These are phyloP conservation scores for Clavulina sp. DNA, from an alignment of 768 basidiomycete genomes.

Conservation along the genomic window DNA sequence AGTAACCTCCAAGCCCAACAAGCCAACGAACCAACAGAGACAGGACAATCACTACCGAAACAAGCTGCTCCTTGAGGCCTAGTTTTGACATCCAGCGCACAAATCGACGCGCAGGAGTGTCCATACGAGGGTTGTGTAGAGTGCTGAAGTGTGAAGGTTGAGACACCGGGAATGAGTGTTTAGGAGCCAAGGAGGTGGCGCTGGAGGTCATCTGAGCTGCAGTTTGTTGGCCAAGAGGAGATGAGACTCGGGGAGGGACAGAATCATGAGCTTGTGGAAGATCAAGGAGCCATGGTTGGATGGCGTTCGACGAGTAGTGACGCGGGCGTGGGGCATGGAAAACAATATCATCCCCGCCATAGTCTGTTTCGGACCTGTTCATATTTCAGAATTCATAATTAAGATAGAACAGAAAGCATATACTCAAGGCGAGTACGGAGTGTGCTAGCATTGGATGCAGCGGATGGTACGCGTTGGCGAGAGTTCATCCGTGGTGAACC, in stretches of 20 bases:
- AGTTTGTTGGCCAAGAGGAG: neutral
- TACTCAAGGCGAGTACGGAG: conserved; percentile 10
- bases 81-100: conserved; percentile 66
- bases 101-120: conserved; percentile 37
- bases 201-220: conserved; percentile 6
- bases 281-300: conserved; percentile 8
- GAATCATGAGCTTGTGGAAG: neutral
- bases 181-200: conserved; percentile 4
- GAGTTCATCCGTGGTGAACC: neutral
- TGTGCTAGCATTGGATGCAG: conserved; percentile 7
- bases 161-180: conserved; percentile 1
- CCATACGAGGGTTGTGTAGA: conserved; percentile 2
- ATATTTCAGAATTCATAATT: neutral
- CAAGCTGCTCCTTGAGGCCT: conserved; percentile 38
- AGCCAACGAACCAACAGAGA: conserved; percentile 46
- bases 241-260: neutral
- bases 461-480: neutral
- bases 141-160: conserved; percentile 3
- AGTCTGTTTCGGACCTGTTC: conserved; percentile 11
- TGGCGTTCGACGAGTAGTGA: conserved; percentile 4
- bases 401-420: conserved; percentile 1
- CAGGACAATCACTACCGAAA: conserved; percentile 36
- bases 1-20: conserved; percentile 63
- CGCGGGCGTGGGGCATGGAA: conserved; percentile 1
- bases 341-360: conserved; percentile 7